Conservation (phyloP, 345 rosid species). For the Gossypium raimondii region DNA sequence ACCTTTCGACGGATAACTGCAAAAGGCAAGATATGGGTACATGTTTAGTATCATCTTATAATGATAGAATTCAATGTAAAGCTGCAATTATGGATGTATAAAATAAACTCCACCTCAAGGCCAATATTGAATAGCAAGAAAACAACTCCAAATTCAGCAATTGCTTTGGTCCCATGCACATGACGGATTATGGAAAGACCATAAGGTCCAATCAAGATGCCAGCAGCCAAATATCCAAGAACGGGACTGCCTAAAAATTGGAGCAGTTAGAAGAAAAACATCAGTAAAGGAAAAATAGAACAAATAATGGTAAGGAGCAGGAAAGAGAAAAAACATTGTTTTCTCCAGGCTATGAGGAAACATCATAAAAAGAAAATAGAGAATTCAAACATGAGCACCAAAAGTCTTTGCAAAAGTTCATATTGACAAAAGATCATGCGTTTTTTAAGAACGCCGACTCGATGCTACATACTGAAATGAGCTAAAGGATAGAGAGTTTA, state of each 20-base stretch:
- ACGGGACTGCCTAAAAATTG: slow-evolving; percentile 91
- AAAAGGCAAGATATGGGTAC: slow-evolving; percentile 28
- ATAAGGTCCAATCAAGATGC: slow-evolving; percentile 95
- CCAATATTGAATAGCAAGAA: slow-evolving; percentile 96
- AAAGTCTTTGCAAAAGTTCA: slow-evolving; percentile 14
- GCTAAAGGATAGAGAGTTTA: slow-evolving; percentile 4
- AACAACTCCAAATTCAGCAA: slow-evolving; percentile 99
- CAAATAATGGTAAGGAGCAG: background rate
- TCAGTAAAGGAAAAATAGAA: background rate
- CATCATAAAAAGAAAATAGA: slow-evolving; percentile 12
- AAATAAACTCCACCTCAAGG: slow-evolving; percentile 68
- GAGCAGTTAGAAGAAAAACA: slow-evolving; percentile 31
- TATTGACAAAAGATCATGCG: background rate
- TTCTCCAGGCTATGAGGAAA: slow-evolving; percentile 4
- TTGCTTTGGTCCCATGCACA: slow-evolving; percentile 96
- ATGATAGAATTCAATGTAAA: slow-evolving; percentile 21
- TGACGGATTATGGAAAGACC: slow-evolving; percentile 96
- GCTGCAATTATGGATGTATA: slow-evolving; percentile 13
- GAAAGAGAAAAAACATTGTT: background rate
- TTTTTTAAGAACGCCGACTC: background rate
- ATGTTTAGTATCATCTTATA: slow-evolving; percentile 16
- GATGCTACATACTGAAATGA: background rate
- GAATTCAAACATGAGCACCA: background rate
- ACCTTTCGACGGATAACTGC: slow-evolving; percentile 97
- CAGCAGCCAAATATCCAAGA: slow-evolving; percentile 99